A percentile compares a stretch with the other conserved stretches of the same genome.
Conservation (phyloP, 148 eudicot species). For the Euryodendron excelsum region DNA sequence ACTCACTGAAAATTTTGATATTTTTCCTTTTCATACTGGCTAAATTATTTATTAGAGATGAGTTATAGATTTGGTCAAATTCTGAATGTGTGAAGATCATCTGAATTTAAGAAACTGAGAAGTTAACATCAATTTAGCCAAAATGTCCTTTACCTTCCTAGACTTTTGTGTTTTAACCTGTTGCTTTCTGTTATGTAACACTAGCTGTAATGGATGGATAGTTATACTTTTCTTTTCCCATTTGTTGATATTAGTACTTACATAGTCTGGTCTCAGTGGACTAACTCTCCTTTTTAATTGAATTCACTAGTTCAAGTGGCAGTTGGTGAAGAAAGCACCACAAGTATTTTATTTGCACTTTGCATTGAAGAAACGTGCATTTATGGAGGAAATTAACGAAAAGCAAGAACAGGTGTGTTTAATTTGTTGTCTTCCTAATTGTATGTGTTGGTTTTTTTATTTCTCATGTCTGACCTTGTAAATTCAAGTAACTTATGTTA, state of each 20-base stretch:
- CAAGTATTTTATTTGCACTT: constrained; percentile 92
- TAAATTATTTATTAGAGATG: not conserved
- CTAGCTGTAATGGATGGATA: too few relatives aligned
- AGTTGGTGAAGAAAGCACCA: constrained; percentile 82
- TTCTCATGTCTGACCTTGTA: not conserved
- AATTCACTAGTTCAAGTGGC: constrained; percentile 82
- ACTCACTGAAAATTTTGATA: not conserved
- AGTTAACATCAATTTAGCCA: not conserved
- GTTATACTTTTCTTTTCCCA: not conserved
- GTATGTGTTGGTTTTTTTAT: not conserved
- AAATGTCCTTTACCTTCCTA: not conserved
- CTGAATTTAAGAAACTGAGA: not conserved
- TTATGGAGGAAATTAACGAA: constrained; percentile 92
- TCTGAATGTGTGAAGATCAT: not conserved
- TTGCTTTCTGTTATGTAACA: too few relatives aligned
- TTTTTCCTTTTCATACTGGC: not conserved
- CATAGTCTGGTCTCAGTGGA: not conserved
- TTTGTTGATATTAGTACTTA: not conserved
- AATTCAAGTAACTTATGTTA: not conserved
- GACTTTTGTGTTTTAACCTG: too few relatives aligned
- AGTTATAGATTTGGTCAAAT: not conserved
- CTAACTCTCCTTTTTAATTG: constrained; percentile 8
- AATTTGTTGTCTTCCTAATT: not conserved
- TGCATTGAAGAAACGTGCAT: constrained; percentile 82
- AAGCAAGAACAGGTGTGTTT: constrained; percentile 94